phyloP scores from a whole-genome alignment of 305 asterid species.

The Euphrasia arctica region DNA sequence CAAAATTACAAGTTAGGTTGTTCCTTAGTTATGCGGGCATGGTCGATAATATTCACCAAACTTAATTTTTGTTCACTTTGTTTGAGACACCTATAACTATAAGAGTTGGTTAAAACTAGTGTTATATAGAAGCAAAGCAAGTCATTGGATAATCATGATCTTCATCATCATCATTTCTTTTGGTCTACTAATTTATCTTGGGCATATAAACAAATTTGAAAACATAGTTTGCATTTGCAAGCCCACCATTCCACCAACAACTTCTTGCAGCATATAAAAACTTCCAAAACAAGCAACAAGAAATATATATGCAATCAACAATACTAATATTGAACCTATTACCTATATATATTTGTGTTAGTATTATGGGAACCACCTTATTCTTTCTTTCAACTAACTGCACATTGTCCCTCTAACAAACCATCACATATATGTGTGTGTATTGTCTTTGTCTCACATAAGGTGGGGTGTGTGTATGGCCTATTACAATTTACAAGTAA shows the following conservation, averaged over 20 bases:
- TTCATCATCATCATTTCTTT: slow-evolving; percentile 12
- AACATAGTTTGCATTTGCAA: slow-evolving; percentile 15
- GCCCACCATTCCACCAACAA: slow-evolving; percentile 30
- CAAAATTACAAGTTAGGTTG: no score
- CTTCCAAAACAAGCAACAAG: slow-evolving; percentile 34
- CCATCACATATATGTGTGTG: background rate
- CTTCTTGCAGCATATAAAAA: slow-evolving; percentile 14
- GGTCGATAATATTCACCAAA: no score
- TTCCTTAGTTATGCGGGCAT: no score
- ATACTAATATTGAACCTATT: background rate
- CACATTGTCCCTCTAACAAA: slow-evolving; percentile 23
- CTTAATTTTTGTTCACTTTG: no score
- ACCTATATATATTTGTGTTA: no score
- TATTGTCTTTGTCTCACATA: background rate
- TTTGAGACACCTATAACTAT: no score
- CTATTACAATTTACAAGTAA: no score
- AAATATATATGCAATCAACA: slow-evolving; percentile 20
- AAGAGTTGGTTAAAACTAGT: no score
- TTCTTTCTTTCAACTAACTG: slow-evolving; percentile 32
- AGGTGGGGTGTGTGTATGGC: no score
- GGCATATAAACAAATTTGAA: background rate
- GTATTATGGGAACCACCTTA: slow-evolving; percentile 18
- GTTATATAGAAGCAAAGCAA: background rate
- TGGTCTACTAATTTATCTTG: background rate
- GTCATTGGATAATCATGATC: slow-evolving; percentile 22